These are phyloP conservation scores for Thozetella sp. DNA, from an alignment of 495 filamentous ascomycete species.

Conservation along the genomic window DNA sequence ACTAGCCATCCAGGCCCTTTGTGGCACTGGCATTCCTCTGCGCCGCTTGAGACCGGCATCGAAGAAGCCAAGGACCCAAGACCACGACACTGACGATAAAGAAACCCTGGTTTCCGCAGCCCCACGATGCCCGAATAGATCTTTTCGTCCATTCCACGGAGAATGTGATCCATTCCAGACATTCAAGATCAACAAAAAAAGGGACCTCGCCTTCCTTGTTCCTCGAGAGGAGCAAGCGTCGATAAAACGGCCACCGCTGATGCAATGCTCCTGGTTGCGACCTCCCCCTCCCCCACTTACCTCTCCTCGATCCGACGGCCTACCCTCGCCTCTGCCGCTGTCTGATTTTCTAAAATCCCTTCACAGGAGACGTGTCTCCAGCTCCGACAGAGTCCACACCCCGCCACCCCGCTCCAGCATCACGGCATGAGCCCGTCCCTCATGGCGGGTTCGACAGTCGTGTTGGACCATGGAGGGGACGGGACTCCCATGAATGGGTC, in stretches of 20 bases:
- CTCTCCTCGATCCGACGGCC: not conserved
- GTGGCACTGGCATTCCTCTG: not conserved
- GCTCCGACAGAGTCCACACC: not conserved
- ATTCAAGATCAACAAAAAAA: not conserved
- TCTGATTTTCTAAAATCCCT: not conserved
- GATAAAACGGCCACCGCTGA: slow-evolving; percentile 1
- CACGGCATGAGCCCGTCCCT: not conserved
- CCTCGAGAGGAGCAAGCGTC: not conserved
- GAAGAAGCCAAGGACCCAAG: not conserved
- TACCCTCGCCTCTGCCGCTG: not conserved
- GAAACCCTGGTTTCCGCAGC: not conserved
- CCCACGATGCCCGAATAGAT: not conserved
- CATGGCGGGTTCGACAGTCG: slow-evolving; percentile 22
- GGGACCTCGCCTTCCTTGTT: not conserved
- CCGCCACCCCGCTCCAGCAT: not conserved
- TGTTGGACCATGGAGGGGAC: slow-evolving; percentile 16
- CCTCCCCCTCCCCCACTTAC: not conserved
- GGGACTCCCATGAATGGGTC: slow-evolving; percentile 3
- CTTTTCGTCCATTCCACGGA: slow-evolving; percentile 4
- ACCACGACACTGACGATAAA: not conserved
- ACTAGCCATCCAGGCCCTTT: not conserved
- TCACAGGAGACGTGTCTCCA: not conserved
- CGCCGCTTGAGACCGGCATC: not conserved
- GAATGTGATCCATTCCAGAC: slow-evolving; percentile 9
- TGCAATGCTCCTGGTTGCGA: not conserved